Evolutionary conservation across 2,329 filamentous ascomycete species (phyloP), one percentile per base, ranked within the genome.

Genomic region (Cladophialophora immunda): DNA sequence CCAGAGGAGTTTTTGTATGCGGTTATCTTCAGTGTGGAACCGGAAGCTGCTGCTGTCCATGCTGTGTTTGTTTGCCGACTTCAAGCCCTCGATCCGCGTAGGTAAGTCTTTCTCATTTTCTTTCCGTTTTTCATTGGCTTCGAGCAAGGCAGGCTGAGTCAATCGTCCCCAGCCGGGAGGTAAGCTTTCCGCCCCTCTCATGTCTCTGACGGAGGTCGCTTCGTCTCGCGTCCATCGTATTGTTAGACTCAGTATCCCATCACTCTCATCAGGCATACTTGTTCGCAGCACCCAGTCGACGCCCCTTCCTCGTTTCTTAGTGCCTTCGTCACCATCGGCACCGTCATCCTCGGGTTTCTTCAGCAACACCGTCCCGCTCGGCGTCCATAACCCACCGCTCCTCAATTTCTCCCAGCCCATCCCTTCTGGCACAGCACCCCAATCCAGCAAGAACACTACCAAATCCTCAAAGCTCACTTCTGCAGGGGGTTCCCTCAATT

Each of bases 391-490:
- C 0, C 87, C 87, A 4, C 85, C 85, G 0, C 83, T 83, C 29
- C 86, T 80, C 64, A 89, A 69, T 69, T 89, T 76, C 47, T 82
- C 83, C 83, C 87, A 88, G 1, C 87, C 87, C 58, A 86, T 85
- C 0, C 84, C 76, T 65, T 89, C 85, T 0, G 87, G 87, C 2
- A 88, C 79, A 1, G 88, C 88, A 1, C 89, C 89, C 8, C 89
- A 79, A 74, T 90, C 88, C 1, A 90, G 76, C 38, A 90, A 77
- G 67, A 90, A 90, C 29, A 82, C 83, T 0, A 90, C 77, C 2
- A 91, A 77, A 69, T 88, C 85, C 66, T 88, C 85, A 71, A 90
- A 89, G 22, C 81, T 80, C 62, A 84, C 78, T 64, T 84, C 82
- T 0, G 82, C 81, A 67, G 83, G 81, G 11, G 82, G 82, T 58